A percentile compares a stretch with the other conserved stretches of the same genome.
Evolutionary conservation across 2,329 filamentous ascomycete genomes (phyloP).

Genomic region (Colletotrichum sp.): DNA sequence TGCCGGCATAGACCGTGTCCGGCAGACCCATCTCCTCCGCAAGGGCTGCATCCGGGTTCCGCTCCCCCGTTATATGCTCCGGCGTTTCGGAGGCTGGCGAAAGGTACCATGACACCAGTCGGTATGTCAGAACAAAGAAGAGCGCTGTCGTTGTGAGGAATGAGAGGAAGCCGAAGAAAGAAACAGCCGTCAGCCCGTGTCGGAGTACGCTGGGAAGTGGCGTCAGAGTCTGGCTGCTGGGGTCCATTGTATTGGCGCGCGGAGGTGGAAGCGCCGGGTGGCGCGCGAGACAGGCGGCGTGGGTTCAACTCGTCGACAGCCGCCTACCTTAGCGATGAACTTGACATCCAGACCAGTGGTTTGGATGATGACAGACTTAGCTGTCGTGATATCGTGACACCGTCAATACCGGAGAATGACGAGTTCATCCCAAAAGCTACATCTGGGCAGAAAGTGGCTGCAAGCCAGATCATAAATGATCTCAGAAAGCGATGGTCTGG

Average conservation of each 20-base stretch:
- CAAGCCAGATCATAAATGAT: constrained; percentile 6
- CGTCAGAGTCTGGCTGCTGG: constrained; percentile 28
- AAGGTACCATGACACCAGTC: constrained; percentile 38
- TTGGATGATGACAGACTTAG: neutral
- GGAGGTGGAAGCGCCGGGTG: neutral
- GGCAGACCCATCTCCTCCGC: constrained; percentile 26
- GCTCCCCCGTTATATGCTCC: constrained; percentile 27
- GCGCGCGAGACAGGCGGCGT: neutral
- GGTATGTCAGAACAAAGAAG: constrained; percentile 38
- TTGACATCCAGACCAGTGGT: neutral
- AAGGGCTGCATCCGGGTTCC: constrained; percentile 35
- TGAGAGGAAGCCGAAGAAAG: constrained; percentile 39
- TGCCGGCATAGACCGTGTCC: constrained; percentile 26
- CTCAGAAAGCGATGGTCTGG: neutral
- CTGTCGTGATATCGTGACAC: neutral
- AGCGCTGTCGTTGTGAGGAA: constrained; percentile 37
- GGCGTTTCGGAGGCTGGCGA: constrained; percentile 25
- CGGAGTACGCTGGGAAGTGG: constrained; percentile 39
- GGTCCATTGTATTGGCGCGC: constrained; percentile 6
- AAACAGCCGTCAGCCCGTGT: constrained; percentile 40
- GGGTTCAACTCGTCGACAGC: neutral
- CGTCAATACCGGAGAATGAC: neutral
- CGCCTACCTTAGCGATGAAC: neutral
- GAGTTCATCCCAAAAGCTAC: neutral
- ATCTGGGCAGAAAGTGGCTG: neutral